These are phyloP conservation scores for Stagonosporopsis rhizophila DNA, from an alignment of 2,329 filamentous ascomycete species.

Conservation along the genomic window DNA sequence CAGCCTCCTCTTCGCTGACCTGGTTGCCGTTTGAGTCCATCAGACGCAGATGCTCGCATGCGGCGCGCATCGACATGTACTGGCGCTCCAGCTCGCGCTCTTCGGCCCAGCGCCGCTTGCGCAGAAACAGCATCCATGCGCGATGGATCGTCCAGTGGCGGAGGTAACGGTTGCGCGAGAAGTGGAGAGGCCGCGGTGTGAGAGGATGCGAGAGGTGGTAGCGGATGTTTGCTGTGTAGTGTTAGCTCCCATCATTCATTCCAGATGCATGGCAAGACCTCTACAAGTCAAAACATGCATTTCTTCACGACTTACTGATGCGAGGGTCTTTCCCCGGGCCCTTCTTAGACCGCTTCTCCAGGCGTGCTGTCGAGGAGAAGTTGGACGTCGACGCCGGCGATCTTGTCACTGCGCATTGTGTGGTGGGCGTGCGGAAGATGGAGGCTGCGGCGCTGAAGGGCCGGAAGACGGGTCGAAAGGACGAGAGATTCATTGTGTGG, in stretches of 20 bases:
- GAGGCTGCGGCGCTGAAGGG: slow-evolving; percentile 19
- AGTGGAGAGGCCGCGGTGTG: slow-evolving; percentile 79
- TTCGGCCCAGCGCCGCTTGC: slow-evolving; percentile 68
- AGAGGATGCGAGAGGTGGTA: slow-evolving; percentile 74
- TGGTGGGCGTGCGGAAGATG: slow-evolving; percentile 19
- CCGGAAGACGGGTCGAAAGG: slow-evolving; percentile 34
- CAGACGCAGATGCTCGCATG: slow-evolving; percentile 81
- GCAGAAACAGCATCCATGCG: slow-evolving; percentile 84
- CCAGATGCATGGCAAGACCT: neutral
- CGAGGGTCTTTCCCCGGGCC: slow-evolving; percentile 38
- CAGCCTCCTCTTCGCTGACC: slow-evolving; percentile 57
- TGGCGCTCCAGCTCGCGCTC: slow-evolving; percentile 77
- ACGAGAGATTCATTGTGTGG: slow-evolving; percentile 37
- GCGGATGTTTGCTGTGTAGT: slow-evolving; percentile 64
- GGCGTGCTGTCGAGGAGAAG: slow-evolving; percentile 41
- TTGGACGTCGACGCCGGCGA: slow-evolving; percentile 24
- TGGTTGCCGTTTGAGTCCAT: slow-evolving; percentile 53
- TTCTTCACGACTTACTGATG: slow-evolving; percentile 41
- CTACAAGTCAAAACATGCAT: neutral
- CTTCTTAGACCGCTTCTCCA: slow-evolving; percentile 39
- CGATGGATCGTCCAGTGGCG: slow-evolving; percentile 99
- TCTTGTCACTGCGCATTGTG: slow-evolving; percentile 25
- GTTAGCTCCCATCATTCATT: neutral
- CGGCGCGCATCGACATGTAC: slow-evolving; percentile 82
- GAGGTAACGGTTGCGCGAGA: slow-evolving; percentile 84